A percentile compares a stretch with the other conserved stretches of the same genome.
These are phyloP conservation scores for Botrytis galanthina DNA, from an alignment of 2,329 filamentous ascomycete genomes.

Conservation along the genomic window DNA sequence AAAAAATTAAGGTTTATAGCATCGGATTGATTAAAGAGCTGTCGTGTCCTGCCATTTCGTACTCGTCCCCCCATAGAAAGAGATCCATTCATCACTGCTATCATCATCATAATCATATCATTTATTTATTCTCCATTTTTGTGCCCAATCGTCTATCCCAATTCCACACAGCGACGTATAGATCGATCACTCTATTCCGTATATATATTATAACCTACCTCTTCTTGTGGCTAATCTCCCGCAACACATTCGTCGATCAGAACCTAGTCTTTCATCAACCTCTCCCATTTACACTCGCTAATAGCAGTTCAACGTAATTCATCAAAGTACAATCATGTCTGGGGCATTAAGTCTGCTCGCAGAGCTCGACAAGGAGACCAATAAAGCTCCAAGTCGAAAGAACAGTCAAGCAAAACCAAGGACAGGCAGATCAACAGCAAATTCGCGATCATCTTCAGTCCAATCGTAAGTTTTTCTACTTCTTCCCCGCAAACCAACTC, in stretches of 20 bases:
- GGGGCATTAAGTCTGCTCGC: conserved; percentile 12
- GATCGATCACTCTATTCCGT: not conserved
- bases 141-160: not conserved
- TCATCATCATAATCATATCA: conserved; percentile 9
- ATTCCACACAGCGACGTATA: not conserved
- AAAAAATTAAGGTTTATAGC: conserved; percentile 7
- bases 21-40: not conserved
- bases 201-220: not conserved
- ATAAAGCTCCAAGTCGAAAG: conserved; percentile 11
- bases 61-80: conserved; percentile 2
- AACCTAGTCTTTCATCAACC: not conserved
- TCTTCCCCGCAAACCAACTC: not conserved
- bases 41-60: not conserved
- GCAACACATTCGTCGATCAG: not conserved
- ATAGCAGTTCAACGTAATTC: not conserved
- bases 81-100: not conserved
- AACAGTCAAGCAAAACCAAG: conserved; percentile 15
- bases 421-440: conserved; percentile 11
- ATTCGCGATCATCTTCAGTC: conserved; percentile 17
- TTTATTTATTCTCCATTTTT: conserved; percentile 2
- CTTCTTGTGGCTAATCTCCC: not conserved
- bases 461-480: conserved; percentile 10
- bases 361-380: conserved; percentile 17
- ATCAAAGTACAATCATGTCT: not conserved
- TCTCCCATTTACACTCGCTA: not conserved